Percentiles rank a stretch among this genome's conserved stretches.
Conservation (phyloP, 495 filamentous ascomycete genomes). For the Jackrogersella minutella region DNA sequence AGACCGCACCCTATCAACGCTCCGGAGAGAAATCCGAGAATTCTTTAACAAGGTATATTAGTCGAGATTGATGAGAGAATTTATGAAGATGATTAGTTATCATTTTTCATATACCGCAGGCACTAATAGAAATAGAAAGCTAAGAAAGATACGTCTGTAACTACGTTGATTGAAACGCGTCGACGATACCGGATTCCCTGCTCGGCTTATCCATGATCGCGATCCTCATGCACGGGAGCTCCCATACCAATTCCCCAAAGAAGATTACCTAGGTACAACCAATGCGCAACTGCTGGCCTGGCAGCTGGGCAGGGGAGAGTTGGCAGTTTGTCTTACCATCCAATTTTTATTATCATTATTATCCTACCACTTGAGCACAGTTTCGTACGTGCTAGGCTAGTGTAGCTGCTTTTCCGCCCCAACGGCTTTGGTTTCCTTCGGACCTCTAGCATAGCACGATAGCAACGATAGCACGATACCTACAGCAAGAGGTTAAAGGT, state of each 20-base stretch:
- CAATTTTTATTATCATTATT: too few species aligned
- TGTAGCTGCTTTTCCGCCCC: too few species aligned
- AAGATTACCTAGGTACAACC: constrained; percentile 27
- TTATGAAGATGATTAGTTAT: too few species aligned
- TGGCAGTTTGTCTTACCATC: constrained; percentile 17
- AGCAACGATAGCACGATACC: too few species aligned
- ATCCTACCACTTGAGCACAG: constrained; percentile 3
- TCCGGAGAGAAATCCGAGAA: too few species aligned
- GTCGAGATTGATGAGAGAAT: too few species aligned
- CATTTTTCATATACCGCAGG: too few species aligned
- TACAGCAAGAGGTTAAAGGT: too few species aligned
- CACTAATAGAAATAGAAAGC: not conserved
- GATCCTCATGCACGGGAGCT: constrained; percentile 41
- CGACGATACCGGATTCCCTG: constrained; percentile 18
- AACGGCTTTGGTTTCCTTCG: too few species aligned
- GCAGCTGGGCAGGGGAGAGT: constrained; percentile 28
- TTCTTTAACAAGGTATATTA: too few species aligned
- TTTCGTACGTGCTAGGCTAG: too few species aligned
- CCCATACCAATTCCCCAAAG: constrained; percentile 25
- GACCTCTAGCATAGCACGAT: too few species aligned
- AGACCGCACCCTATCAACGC: not conserved
- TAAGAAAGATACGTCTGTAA: not conserved
- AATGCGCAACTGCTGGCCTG: constrained; percentile 20
- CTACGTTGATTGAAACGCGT: constrained; percentile 14
- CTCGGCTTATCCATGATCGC: constrained; percentile 37